Conservation (phyloP, 768 basidiomycete species). For the Xanthoconium purpureum region DNA sequence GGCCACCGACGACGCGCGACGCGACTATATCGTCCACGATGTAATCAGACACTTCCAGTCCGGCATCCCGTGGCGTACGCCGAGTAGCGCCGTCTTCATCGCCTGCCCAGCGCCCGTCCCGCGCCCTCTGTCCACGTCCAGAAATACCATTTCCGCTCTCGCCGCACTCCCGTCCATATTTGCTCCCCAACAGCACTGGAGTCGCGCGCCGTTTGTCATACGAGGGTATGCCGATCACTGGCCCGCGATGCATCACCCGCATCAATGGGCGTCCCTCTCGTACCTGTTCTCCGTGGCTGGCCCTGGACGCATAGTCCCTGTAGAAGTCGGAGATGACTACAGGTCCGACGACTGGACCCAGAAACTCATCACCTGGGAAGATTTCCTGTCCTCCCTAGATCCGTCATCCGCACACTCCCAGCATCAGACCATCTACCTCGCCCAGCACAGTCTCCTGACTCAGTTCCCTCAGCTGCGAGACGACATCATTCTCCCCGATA, state of each 20-base stretch:
- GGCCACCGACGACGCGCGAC: slow-evolving; percentile 56
- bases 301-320: slow-evolving; percentile 80
- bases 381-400: slow-evolving; percentile 55
- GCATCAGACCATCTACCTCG: slow-evolving; percentile 65
- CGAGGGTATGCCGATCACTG: slow-evolving; percentile 61
- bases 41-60: slow-evolving; percentile 63
- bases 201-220: slow-evolving; percentile 68
- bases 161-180: slow-evolving; percentile 53
- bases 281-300: slow-evolving; percentile 77
- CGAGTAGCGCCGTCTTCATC: slow-evolving; percentile 7
- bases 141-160: slow-evolving; percentile 39
- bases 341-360: slow-evolving; percentile 80
- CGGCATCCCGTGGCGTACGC: slow-evolving; percentile 3
- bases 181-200: slow-evolving; percentile 46
- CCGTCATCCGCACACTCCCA: slow-evolving; percentile 20
- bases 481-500: slow-evolving; percentile 86
- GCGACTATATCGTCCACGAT: slow-evolving; percentile 54
- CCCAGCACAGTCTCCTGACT: slow-evolving; percentile 80
- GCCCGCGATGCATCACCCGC: slow-evolving; percentile 60
- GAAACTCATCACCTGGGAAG: slow-evolving; percentile 70
- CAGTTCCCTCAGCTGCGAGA: slow-evolving; percentile 78
- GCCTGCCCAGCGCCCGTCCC: not conserved
- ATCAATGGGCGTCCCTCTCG: slow-evolving; percentile 61
- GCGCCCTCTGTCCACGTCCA: slow-evolving; percentile 8
- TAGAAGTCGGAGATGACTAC: slow-evolving; percentile 88